Conservation (phyloP, 139 green algal genomes). For the Diplosphaera chodatii region DNA sequence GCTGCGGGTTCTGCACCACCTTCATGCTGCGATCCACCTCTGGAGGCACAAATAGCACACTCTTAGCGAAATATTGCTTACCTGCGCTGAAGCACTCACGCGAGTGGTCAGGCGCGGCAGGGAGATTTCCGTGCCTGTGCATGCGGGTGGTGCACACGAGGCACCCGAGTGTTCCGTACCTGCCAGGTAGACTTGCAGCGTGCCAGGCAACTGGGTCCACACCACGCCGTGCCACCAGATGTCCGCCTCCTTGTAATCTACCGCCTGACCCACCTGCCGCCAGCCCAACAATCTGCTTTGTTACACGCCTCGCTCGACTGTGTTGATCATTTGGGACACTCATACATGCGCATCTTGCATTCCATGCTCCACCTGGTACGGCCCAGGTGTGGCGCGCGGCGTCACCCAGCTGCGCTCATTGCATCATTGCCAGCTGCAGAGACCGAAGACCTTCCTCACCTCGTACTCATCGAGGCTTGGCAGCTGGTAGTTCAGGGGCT, state of each 20-base stretch:
- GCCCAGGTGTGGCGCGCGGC: too few species aligned
- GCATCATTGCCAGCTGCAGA: too few species aligned
- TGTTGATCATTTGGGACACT: too few species aligned
- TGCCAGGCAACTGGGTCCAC: neutral
- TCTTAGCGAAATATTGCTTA: too few species aligned
- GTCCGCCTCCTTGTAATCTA: constrained; percentile 21
- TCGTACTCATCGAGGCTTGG: neutral
- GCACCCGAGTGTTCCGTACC: constrained; percentile 9
- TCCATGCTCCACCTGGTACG: too few species aligned
- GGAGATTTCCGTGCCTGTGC: neutral
- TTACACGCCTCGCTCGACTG: too few species aligned
- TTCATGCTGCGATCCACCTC: constrained; percentile 11
- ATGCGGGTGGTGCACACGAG: neutral
- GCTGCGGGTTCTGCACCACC: neutral
- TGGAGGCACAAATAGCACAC: constrained; percentile 5
- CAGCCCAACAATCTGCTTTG: too few species aligned
- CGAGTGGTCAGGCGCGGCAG: too few species aligned
- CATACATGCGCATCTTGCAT: too few species aligned
- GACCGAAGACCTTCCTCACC: too few species aligned
- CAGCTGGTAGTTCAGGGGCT: neutral
- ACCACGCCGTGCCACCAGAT: constrained; percentile 27
- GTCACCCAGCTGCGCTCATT: too few species aligned
- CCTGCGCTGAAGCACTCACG: neutral
- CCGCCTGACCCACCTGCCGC: constrained; percentile 12
- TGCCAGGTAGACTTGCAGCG: constrained; percentile 16